Base-by-base conservation (phyloP, 2,329 filamentous ascomycete genomes). In the Drechslerella coelobrocha region DNA sequence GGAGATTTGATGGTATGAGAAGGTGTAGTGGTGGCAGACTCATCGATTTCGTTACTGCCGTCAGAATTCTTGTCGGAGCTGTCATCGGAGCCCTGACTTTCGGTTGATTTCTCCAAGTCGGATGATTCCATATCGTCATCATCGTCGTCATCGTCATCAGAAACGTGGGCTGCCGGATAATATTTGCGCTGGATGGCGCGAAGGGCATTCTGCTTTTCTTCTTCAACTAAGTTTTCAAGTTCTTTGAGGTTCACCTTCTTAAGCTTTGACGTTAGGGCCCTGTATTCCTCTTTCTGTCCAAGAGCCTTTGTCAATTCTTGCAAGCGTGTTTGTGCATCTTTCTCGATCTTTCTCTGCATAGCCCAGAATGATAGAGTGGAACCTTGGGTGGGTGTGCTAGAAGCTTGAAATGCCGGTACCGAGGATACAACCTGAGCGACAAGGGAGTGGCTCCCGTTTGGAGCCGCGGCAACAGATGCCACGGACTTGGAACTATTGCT, bases 241-340 rank as follows among this genome's bases (percentile, higher is more conserved):
- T 41, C 57, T 26, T 21, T 7, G 23, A 52, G 31, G 23, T 61
- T 53, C 14, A 61, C 14, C n/a, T 52, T 52, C 9, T 52, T 52
- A 14, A 37, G 19, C 39, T 61, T 61, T 7, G 45, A 43, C 14
- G 45, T 61, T 12, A 61, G 45, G 9, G 31, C 23, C 1, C 8
- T 7, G 39, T 52, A 61, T 2, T 52, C 27, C 12, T 12, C 29
- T 4, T 27, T 1, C 9, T 31, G 24, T 19, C 31, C 31, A 27
- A 45, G 9, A n/a, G 26, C 31, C 8, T 5, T 6, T n/a, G 21
- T 52, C 8, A 61, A 17, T 26, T 14, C 17, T 12, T 19, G 9
- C 14, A 26, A 23, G 7, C 54, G 41, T 10, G 9, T 8, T 17
- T 21, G 9, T 14, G 21, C 29, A 14, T 31, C n/a, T 29, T 43